Conservation (phyloP, 176 grass and related monocot genomes). For the Pontederia crassipes region DNA sequence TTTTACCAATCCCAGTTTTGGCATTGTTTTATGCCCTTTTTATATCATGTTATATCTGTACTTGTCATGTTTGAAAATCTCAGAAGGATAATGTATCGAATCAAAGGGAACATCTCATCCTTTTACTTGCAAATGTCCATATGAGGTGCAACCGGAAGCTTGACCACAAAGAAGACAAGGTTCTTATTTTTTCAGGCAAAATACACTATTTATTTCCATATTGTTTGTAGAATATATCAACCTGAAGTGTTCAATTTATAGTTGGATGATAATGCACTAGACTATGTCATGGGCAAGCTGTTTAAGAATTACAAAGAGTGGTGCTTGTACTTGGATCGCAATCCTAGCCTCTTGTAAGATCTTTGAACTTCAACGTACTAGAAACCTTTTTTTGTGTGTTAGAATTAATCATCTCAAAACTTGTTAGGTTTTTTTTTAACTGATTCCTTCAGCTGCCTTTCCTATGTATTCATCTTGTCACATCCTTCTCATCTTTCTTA, state of each 20-base stretch:
- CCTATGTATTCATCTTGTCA: constrained; percentile 1
- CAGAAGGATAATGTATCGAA: constrained; percentile 96
- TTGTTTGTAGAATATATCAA: constrained; percentile 10
- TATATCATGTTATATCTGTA: constrained; percentile 6
- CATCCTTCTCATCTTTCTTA: neutral
- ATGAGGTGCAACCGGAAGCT: constrained; percentile 42
- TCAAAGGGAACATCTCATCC: constrained; percentile 88
- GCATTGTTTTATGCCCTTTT: constrained; percentile 18
- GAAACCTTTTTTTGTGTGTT: too few species aligned
- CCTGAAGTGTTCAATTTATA: constrained; percentile 23
- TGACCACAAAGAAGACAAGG: constrained; percentile 59
- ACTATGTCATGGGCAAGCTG: constrained; percentile 80
- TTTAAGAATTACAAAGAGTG: constrained; percentile 95
- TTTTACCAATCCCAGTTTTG: constrained; percentile 6
- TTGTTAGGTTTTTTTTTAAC: neutral
- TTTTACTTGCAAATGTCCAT: constrained; percentile 88
- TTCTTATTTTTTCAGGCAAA: constrained; percentile 19
- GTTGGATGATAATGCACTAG: constrained; percentile 68
- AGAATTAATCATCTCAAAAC: too few species aligned
- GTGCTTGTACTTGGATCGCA: constrained; percentile 79
- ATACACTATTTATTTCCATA: constrained; percentile 3
- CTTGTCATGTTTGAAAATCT: constrained; percentile 23
- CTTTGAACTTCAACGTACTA: neutral
- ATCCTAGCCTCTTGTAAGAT: constrained; percentile 79
- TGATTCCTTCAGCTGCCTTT: too few species aligned